Conservation (phyloP, 2,329 filamentous ascomycete genomes). For the Fusarium sp. region DNA sequence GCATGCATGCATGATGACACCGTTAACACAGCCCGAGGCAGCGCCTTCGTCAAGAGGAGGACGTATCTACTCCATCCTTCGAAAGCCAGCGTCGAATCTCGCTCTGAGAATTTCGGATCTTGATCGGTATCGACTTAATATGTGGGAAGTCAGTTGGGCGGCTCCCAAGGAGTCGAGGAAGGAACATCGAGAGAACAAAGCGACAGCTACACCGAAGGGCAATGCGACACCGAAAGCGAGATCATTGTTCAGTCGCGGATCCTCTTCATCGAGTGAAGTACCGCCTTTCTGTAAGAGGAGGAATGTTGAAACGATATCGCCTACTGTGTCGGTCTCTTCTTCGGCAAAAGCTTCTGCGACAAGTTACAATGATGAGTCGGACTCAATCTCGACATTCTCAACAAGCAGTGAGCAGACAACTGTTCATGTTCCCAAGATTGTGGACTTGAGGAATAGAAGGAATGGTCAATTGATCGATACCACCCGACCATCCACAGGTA, state of each 20-base stretch:
- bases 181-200: constrained; percentile 37
- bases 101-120: constrained; percentile 10
- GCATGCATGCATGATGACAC: constrained; percentile 9
- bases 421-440: neutral
- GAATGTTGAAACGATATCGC: neutral
- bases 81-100: constrained; percentile 23
- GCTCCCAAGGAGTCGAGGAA: constrained; percentile 31
- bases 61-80: constrained; percentile 15
- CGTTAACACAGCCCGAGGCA: constrained; percentile 2
- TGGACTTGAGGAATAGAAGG: neutral
- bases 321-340: neutral
- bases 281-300: constrained; percentile 4
- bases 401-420: constrained; percentile 4
- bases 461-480: neutral
- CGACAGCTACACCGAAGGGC: neutral
- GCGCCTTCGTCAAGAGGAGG: constrained; percentile 1
- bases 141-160: constrained; percentile 41
- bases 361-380: constrained; percentile 15
- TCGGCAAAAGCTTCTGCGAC: constrained; percentile 8
- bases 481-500: constrained; percentile 3
- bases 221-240: neutral
- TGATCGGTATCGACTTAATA: constrained; percentile 22
- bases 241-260: constrained; percentile 25
- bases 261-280: constrained; percentile 14
- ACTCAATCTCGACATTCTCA: constrained; percentile 13